Evolutionary conservation across 805 yeast species (phyloP), one percentile per base, ranked within the genome.

Genomic region (Diddensiella transvaalensis): DNA sequence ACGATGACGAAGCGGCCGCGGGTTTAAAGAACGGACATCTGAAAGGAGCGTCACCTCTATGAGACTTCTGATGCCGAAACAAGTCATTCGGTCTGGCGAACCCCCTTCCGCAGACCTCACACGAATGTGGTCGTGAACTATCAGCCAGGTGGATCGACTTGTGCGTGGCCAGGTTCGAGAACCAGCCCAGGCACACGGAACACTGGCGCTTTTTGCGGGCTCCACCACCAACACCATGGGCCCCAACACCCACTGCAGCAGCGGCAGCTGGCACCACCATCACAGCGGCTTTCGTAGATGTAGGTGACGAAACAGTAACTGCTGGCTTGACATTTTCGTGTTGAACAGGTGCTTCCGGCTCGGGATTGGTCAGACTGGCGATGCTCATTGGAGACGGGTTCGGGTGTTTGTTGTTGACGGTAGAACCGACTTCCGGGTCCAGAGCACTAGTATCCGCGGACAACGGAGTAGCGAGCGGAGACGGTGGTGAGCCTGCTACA

Each of bases 21-120:
- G 32, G 13, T 54, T 32, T 65, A 58, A 74, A 79, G 64, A 79
- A 86, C 1, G 97, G 97, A 60, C 97, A 89, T 60, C 79, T 79
- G 70, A 80, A 89, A 26, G 86, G 83, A 3, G 79, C 75, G 57
- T 84, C 91, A 56, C 85, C 84, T 75, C 89, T 78, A 65, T 89
- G 97, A 49, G 91, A 77, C 66, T 87, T 88, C 59, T 82, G 80
- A 64, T 89, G 97, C 52, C 97, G 75, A 55, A 83, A 78, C 56
- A 90, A 70, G 64, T 89, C 96, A 63, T 90, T 90, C 38, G 90
- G 83, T 50, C 96, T 74, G 13, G 93, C 87, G 68, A 89, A 89
- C 2, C 96, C 95, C 51, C 96, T 78, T 36, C 77, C 73, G 65
- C 97, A 89, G 29, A 81, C 77, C 37, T 78, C 73, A 66, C 97